Evolutionary conservation across 306 rosid genomes (phyloP).

Genomic region (Acacia acuminata): DNA sequence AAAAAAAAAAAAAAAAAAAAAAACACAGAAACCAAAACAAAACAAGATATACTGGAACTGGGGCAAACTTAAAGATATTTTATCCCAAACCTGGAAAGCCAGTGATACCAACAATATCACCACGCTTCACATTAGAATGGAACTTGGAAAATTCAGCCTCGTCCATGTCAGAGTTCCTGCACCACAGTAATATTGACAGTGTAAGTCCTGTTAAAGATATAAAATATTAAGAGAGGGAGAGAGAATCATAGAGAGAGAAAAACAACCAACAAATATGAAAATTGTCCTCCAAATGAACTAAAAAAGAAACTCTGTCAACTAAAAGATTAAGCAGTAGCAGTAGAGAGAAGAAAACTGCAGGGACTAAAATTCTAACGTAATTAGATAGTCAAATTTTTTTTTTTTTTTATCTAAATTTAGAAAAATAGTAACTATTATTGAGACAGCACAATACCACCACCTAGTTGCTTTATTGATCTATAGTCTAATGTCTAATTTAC

Average conservation of each 20-base stretch:
- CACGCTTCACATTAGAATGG: conserved; percentile 67
- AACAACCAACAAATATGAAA: background rate
- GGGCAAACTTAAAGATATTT: background rate
- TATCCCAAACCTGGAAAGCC: conserved; percentile 62
- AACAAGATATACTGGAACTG: background rate
- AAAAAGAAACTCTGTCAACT: background rate
- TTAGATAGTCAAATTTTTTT: background rate
- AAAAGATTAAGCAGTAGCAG: background rate
- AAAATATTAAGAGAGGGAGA: background rate
- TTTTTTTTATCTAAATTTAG: background rate
- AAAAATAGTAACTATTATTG: background rate
- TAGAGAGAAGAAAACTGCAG: background rate
- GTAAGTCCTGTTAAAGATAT: background rate
- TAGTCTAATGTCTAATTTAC: background rate
- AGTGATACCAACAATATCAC: conserved; percentile 66
- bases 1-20: too few relatives aligned
- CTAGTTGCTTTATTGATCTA: background rate
- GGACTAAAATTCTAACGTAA: background rate
- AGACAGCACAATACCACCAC: background rate
- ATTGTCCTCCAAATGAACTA: background rate
- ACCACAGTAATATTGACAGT: conserved; percentile 17
- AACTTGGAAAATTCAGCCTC: conserved; percentile 61
- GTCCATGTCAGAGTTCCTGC: conserved; percentile 53
- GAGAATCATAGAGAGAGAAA: background rate
- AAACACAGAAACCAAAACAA: background rate